Conservation (phyloP, 1,284 basidiomycete species). For the Austroboletus niveus region DNA sequence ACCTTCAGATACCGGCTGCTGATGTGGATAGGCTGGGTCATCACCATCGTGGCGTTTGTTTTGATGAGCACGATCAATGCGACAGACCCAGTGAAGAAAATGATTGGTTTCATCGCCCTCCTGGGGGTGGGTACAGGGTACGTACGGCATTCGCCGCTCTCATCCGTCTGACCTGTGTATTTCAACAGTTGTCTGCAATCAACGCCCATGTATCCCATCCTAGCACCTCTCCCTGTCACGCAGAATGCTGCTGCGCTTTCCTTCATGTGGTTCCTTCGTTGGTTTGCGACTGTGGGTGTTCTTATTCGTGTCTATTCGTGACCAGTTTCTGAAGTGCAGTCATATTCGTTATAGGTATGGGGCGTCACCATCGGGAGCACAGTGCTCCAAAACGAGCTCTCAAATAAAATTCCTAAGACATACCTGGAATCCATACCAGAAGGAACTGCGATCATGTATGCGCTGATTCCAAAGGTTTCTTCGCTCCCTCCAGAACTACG, state of each 20-base stretch:
- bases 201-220: slow-evolving; percentile 24
- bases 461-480: slow-evolving; percentile 7
- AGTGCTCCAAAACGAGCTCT: slow-evolving; percentile 33
- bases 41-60: slow-evolving; percentile 1
- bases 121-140: slow-evolving; percentile 11
- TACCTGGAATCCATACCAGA: slow-evolving; percentile 16
- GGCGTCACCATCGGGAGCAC: slow-evolving; percentile 30
- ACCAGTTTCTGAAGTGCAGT: background rate
- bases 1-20: slow-evolving; percentile 6
- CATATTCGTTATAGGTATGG: slow-evolving; percentile 23
- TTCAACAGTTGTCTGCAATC: background rate
- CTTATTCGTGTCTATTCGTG: background rate
- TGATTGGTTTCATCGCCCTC: background rate
- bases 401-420: slow-evolving; percentile 19
- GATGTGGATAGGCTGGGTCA: slow-evolving; percentile 8
- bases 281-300: slow-evolving; percentile 16
- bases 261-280: slow-evolving; percentile 33
- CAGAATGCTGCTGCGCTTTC: slow-evolving; percentile 34
- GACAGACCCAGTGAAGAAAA: slow-evolving; percentile 1
- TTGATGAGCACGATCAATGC: slow-evolving; percentile 3
- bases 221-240: slow-evolving; percentile 34
- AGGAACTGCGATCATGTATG: slow-evolving; percentile 7
- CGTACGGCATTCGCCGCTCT: background rate
- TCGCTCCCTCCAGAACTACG: background rate
- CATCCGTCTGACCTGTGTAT: background rate